Evolutionary conservation across 2,329 filamentous ascomycete genomes (phyloP).

Genomic region (Fusarium sp.): DNA sequence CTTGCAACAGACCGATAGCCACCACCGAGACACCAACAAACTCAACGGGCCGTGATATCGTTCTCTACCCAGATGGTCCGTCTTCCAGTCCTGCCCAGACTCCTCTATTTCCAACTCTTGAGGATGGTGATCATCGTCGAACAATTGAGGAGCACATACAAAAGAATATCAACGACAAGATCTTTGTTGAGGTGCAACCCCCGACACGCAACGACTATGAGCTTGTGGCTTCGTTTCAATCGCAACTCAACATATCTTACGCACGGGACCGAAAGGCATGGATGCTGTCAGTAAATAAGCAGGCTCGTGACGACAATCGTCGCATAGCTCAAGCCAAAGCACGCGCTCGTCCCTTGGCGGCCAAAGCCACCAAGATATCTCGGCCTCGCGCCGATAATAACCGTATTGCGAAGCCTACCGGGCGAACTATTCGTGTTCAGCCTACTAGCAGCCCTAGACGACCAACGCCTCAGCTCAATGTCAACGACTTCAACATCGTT

Average conservation of each 20-base stretch:
- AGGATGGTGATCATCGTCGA: conserved; percentile 29
- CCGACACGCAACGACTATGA: conserved; percentile 64
- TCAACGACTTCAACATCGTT: conserved; percentile 59
- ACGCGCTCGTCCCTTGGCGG: conserved; percentile 54
- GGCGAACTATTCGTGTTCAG: conserved; percentile 50
- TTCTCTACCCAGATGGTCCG: conserved; percentile 63
- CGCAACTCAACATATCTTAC: conserved; percentile 60
- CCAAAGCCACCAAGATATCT: conserved; percentile 48
- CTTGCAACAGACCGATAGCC: conserved; percentile 53
- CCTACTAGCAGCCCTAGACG: conserved; percentile 35
- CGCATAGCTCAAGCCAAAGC: conserved; percentile 48
- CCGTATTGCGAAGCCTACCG: conserved; percentile 49
- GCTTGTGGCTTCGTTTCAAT: conserved; percentile 61
- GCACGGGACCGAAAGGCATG: conserved; percentile 56
- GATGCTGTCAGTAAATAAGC: conserved; percentile 60
- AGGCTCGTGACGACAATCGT: conserved; percentile 59
- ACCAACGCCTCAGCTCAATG: conserved; percentile 50
- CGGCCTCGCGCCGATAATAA: conserved; percentile 49
- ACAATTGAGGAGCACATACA: conserved; percentile 47
- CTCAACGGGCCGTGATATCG: conserved; percentile 60
- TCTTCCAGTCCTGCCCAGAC: conserved; percentile 54
- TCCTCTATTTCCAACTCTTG: conserved; percentile 59
- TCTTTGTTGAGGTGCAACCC: conserved; percentile 56
- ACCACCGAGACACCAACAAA: conserved; percentile 41
- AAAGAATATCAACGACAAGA: conserved; percentile 37